These are phyloP conservation scores for Aspergillus sp. DNA, from an alignment of 2,329 filamentous ascomycete genomes.

Conservation along the genomic window DNA sequence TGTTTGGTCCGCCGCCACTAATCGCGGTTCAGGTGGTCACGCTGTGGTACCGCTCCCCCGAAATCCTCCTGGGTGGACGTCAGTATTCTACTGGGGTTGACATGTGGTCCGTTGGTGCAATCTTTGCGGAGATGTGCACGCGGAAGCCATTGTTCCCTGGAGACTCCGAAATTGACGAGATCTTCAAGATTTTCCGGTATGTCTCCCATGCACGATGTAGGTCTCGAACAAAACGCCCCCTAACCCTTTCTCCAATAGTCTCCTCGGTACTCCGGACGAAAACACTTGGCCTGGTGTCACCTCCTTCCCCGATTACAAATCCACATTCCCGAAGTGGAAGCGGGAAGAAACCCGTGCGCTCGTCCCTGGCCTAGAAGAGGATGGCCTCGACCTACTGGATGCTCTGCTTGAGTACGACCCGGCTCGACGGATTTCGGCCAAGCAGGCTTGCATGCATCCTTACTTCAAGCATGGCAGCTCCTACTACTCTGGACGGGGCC, in stretches of 20 bases:
- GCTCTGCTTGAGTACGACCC: conserved; percentile 82
- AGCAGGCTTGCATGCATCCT: conserved; percentile 78
- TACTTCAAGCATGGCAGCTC: conserved; percentile 66
- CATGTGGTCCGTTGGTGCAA: conserved; percentile 94
- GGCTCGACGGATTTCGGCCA: conserved; percentile 81
- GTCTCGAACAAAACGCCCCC: conserved; percentile 10
- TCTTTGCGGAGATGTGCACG: conserved; percentile 96
- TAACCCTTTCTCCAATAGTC: conserved; percentile 43
- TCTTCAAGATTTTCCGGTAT: conserved; percentile 91
- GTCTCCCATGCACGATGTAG: conserved; percentile 16
- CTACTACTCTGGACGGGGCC: conserved; percentile 47
- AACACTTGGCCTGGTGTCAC: conserved; percentile 85
- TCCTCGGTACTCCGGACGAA: conserved; percentile 81
- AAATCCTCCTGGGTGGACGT: conserved; percentile 84
- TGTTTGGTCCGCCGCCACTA: conserved; percentile 2
- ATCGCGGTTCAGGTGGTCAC: conserved; percentile 67
- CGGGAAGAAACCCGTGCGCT: conserved; percentile 66
- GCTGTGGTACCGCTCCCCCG: conserved; percentile 87
- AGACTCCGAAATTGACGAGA: conserved; percentile 90
- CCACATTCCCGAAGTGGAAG: conserved; percentile 88
- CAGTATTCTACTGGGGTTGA: conserved; percentile 94
- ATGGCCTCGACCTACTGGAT: conserved; percentile 53
- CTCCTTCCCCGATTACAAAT: conserved; percentile 92
- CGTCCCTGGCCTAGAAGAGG: conserved; percentile 70
- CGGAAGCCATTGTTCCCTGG: conserved; percentile 89